Evolutionary conservation across 1,139 yeast genomes (phyloP).

Genomic region (Saccharomycopsis crataegensis): DNA sequence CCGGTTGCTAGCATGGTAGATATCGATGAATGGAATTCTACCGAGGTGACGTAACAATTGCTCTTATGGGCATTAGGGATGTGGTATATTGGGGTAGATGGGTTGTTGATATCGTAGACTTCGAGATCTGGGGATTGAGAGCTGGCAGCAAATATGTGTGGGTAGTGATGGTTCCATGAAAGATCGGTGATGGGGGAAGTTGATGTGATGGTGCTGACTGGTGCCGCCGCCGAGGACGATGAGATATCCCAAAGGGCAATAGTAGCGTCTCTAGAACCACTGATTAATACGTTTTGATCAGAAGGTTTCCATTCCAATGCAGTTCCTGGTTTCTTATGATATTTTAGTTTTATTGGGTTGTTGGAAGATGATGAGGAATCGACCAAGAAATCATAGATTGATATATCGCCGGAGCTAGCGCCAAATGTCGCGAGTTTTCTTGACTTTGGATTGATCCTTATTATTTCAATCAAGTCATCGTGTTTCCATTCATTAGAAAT

Average conservation of each 20-base stretch:
- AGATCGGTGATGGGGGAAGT: constrained; percentile 40
- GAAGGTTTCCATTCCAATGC: constrained; percentile 55
- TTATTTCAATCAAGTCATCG: background rate
- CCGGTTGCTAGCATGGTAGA: constrained; percentile 56
- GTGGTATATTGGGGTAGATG: background rate
- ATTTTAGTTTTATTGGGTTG: constrained; percentile 33
- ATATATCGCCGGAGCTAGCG: background rate
- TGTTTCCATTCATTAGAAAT: background rate
- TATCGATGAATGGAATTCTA: constrained; percentile 51
- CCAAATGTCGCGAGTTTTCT: constrained; percentile 1
- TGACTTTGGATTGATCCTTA: background rate
- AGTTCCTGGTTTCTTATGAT: constrained; percentile 61
- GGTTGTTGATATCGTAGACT: constrained; percentile 40
- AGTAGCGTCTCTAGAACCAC: constrained; percentile 57
- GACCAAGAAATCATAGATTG: background rate
- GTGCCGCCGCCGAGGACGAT: constrained; percentile 32
- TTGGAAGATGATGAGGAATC: background rate
- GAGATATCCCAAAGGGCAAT: constrained; percentile 64
- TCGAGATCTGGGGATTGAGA: constrained; percentile 63
- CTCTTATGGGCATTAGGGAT: constrained; percentile 31
- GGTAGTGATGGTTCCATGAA: constrained; percentile 42
- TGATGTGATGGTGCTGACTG: constrained; percentile 22
- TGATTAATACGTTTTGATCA: constrained; percentile 39
- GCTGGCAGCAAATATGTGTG: constrained; percentile 57
- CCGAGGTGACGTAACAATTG: constrained; percentile 41